Evolutionary conservation across 1,284 basidiomycete genomes (phyloP), one percentile per base, ranked within the genome.

Genomic region (Malassezia pachydermatis): DNA sequence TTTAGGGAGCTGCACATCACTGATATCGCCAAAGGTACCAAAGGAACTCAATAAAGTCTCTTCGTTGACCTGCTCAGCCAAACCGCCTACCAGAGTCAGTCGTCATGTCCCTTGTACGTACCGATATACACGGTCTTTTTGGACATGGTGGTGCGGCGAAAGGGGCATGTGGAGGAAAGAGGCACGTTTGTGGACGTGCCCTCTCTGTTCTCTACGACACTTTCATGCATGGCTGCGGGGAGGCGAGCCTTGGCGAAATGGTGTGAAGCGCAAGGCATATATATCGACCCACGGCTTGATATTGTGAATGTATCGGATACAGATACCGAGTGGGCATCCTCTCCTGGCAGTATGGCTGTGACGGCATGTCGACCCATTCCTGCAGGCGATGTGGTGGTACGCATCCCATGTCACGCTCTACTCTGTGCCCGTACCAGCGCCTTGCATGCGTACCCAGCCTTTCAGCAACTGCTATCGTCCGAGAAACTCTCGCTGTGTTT

Each of bases 401-500:
- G 35, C 28, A 45, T 51, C 7, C 43, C 49, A 2, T 30, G 32
- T 16, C 10, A 17, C 1, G 29, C 43, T 7, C 16, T 51, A n/a
- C 19, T 51, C 4, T 51, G 43, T 9, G 16, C 19, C 10, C 36
- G 25, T 9, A 35, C 16, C 16, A 23, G 37, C 27, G 17, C 28
- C 2, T 28, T 51, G 8, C 11, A 17, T n/a, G n/a, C 28, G 5
- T 6, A 19, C 7, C 8, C 4, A 6, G 1, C 20, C 9, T 45
- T 44, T 22, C 19, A 35, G 23, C 13, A 39, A 14, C 36, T 27
- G 8, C 2, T n/a, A 7, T 13, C 9, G 3, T 9, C 8, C 23
- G 9, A 19, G 11, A 34, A 38, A 7, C 32, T 32, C 16, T 25
- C 30, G 0, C 42, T 63, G 10, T 55, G 59, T 29, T 56, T 67